Evolutionary conservation across 495 filamentous ascomycete genomes (phyloP).

Genomic region (Penicillium arizonense): DNA sequence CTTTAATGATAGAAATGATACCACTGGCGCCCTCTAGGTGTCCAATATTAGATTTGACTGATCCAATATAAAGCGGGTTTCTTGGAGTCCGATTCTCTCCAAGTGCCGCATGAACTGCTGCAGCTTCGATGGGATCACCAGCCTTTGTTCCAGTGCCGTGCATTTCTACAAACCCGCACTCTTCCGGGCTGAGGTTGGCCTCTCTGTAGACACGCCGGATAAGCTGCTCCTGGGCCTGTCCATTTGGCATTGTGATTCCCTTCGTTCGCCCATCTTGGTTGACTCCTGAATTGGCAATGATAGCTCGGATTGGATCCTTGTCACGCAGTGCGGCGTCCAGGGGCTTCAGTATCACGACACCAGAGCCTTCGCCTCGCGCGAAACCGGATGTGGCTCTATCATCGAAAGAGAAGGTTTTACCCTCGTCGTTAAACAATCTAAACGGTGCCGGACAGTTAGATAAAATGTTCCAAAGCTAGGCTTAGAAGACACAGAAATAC

Average conservation of each 20-base stretch:
- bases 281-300: constrained; percentile 39
- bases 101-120: constrained; percentile 45
- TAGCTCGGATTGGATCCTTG: constrained; percentile 44
- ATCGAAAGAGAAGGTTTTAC: constrained; percentile 40
- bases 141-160: constrained; percentile 56
- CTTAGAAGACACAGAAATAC: constrained; percentile 6
- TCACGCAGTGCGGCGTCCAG: constrained; percentile 36
- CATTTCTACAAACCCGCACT: constrained; percentile 32
- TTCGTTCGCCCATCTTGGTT: constrained; percentile 40
- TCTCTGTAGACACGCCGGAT: constrained; percentile 23
- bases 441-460: not conserved
- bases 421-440: constrained; percentile 32
- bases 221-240: constrained; percentile 27
- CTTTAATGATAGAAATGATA: constrained; percentile 59
- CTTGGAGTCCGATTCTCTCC: constrained; percentile 27
- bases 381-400: constrained; percentile 37
- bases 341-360: constrained; percentile 39
- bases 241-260: constrained; percentile 37
- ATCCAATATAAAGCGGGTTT: constrained; percentile 35
- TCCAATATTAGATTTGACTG: constrained; percentile 41
- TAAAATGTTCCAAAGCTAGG: not conserved
- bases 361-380: constrained; percentile 45
- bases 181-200: constrained; percentile 15
- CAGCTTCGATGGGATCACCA: constrained; percentile 50
- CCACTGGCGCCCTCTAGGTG: constrained; percentile 61